Evolutionary conservation across 495 filamentous ascomycete species (phyloP).

Genomic region (Daldinia childiae): DNA sequence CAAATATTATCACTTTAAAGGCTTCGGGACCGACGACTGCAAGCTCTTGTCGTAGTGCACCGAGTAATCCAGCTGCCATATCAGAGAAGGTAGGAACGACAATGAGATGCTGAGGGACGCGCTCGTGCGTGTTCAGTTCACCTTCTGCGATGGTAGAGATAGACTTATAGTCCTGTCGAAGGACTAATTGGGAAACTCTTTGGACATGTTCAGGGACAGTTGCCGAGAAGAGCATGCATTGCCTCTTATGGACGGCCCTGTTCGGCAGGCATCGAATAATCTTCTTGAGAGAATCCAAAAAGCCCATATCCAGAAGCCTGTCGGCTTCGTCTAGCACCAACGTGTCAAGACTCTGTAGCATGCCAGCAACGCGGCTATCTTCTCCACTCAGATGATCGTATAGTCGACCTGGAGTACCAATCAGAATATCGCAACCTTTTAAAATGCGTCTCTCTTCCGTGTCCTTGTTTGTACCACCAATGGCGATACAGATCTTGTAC

Average conservation of each 20-base stretch:
- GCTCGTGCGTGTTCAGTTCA: slow-evolving; percentile 68
- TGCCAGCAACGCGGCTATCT: not conserved
- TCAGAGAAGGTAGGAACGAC: slow-evolving; percentile 63
- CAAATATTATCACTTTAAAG: slow-evolving; percentile 76
- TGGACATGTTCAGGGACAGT: slow-evolving; percentile 71
- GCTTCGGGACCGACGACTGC: slow-evolving; percentile 55
- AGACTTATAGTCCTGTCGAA: slow-evolving; percentile 63
- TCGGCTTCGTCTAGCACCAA: slow-evolving; percentile 75
- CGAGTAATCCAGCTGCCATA: slow-evolving; percentile 61
- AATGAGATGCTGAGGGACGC: slow-evolving; percentile 69
- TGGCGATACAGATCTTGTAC: slow-evolving; percentile 49
- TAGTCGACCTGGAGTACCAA: slow-evolving; percentile 71
- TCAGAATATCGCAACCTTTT: slow-evolving; percentile 60
- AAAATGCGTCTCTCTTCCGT: slow-evolving; percentile 49
- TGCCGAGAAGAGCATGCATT: slow-evolving; percentile 78
- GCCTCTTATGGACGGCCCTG: slow-evolving; percentile 62
- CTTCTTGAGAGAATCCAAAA: slow-evolving; percentile 65
- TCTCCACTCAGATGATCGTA: slow-evolving; percentile 59
- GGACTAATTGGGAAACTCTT: slow-evolving; percentile 66
- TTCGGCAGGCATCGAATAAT: slow-evolving; percentile 66
- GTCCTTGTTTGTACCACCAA: slow-evolving; percentile 54
- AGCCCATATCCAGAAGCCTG: slow-evolving; percentile 72
- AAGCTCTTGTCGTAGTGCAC: slow-evolving; percentile 53
- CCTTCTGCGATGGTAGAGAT: slow-evolving; percentile 71
- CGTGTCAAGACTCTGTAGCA: slow-evolving; percentile 57